Conservation (phyloP, 2,329 filamentous ascomycete genomes). For the Pseudogymnoascus sp. region DNA sequence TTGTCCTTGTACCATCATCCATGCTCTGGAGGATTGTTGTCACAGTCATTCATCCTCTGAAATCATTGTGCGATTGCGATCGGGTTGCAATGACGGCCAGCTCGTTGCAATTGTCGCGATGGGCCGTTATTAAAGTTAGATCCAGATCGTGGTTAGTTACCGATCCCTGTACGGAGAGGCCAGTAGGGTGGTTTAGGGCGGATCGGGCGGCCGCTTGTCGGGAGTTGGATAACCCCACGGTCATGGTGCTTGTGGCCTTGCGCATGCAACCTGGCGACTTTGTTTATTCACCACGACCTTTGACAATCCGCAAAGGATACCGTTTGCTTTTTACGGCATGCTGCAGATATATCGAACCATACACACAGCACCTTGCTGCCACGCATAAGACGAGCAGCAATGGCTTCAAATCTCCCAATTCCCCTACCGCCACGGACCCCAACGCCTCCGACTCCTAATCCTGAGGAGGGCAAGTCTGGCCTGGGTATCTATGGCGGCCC, state of each 20-base stretch:
- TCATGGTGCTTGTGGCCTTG: background rate
- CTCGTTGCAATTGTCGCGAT: background rate
- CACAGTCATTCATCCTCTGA: slow-evolving; percentile 6
- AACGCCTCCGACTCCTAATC: slow-evolving; percentile 48
- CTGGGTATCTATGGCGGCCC: slow-evolving; percentile 19
- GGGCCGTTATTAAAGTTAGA: background rate
- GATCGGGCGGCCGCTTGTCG: slow-evolving; percentile 4
- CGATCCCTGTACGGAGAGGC: background rate
- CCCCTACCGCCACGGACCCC: slow-evolving; percentile 55
- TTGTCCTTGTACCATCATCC: slow-evolving; percentile 11
- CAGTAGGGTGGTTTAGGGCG: background rate
- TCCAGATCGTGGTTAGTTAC: background rate
- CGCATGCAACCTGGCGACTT: slow-evolving; percentile 3
- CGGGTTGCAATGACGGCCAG: background rate
- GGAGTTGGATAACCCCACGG: background rate
- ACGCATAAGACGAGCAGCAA: slow-evolving; percentile 26
- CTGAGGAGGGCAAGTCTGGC: slow-evolving; percentile 27
- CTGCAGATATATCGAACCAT: background rate
- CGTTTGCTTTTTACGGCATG: background rate
- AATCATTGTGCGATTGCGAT: slow-evolving; percentile 2
- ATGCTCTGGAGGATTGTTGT: slow-evolving; percentile 11
- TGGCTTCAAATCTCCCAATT: slow-evolving; percentile 53
- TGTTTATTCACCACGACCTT: slow-evolving; percentile 1
- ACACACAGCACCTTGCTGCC: background rate
- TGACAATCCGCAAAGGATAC: background rate